phyloP scores from a whole-genome alignment of 1,139 yeast genomes.

The Magnusiomyces sp. region DNA sequence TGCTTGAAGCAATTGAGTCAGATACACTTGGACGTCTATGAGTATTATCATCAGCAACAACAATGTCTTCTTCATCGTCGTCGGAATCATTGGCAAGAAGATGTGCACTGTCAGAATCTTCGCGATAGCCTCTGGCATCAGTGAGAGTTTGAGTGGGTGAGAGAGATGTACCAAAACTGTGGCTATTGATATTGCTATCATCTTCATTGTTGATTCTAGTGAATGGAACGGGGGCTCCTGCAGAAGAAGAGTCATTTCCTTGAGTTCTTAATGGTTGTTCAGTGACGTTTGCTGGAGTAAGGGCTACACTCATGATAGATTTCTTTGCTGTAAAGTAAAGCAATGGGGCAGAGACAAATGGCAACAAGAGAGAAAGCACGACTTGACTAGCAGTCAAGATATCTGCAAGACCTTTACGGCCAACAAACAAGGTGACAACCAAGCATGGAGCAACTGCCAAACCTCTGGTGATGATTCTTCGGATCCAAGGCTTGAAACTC shows the following conservation, averaged over 20 bases:
- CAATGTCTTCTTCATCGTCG: slow-evolving; percentile 8
- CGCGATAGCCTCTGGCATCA: background rate
- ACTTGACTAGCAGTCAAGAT: slow-evolving; percentile 71
- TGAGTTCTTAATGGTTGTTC: no score
- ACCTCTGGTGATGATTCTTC: slow-evolving; percentile 61
- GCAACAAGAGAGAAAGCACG: slow-evolving; percentile 71
- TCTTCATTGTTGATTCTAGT: no score
- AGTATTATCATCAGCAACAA: slow-evolving; percentile 22
- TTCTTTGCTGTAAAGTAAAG: slow-evolving; percentile 74
- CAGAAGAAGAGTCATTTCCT: no score
- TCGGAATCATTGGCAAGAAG: slow-evolving; percentile 5
- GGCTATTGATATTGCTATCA: no score
- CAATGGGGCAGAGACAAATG: slow-evolving; percentile 85
- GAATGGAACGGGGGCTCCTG: no score
- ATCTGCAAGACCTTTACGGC: slow-evolving; percentile 51
- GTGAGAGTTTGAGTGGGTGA: slow-evolving; percentile 3
- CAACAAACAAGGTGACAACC: slow-evolving; percentile 46
- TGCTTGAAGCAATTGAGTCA: background rate
- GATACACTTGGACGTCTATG: slow-evolving; percentile 12
- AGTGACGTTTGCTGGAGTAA: slow-evolving; percentile 11
- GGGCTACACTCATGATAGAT: slow-evolving; percentile 62
- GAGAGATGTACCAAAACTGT: background rate
- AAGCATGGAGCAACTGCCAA: slow-evolving; percentile 70
- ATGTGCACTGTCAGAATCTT: no score
- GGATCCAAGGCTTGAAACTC: slow-evolving; percentile 67